Conservation (phyloP, 164 flowering plant species). For the Tetracentron sinense region DNA sequence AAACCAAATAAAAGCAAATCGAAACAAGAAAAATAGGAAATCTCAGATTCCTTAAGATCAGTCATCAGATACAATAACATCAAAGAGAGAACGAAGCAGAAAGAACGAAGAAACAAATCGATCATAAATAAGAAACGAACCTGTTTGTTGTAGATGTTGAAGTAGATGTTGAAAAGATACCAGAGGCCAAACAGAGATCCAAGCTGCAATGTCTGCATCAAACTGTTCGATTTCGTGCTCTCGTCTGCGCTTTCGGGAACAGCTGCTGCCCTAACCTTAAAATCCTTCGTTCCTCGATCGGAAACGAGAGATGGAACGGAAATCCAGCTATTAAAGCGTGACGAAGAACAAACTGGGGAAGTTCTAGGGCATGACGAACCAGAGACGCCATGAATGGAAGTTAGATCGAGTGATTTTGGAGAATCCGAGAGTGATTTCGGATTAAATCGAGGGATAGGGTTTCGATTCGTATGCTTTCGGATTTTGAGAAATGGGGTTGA, state of each 20-base stretch:
- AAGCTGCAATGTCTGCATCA: constrained; percentile 46
- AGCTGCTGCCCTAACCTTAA: constrained; percentile 33
- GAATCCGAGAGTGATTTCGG: constrained; percentile 23
- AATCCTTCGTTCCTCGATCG: constrained; percentile 21
- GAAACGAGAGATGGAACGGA: constrained; percentile 17
- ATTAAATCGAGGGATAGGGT: constrained; percentile 16
- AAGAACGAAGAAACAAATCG: constrained; percentile 1
- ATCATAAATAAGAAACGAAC: constrained; percentile 24
- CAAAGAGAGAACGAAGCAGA: not conserved
- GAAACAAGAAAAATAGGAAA: not conserved
- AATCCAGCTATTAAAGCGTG: constrained; percentile 17
- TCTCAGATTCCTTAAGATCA: not conserved
- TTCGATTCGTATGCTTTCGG: constrained; percentile 1
- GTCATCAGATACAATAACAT: not conserved
- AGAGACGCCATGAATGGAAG: constrained; percentile 19
- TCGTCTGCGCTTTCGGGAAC: constrained; percentile 46
- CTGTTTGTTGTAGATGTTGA: constrained; percentile 89
- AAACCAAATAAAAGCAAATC: not conserved
- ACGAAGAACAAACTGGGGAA: not conserved
- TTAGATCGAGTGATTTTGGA: constrained; percentile 23
- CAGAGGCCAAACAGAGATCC: constrained; percentile 65
- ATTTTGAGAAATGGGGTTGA: constrained; percentile 30
- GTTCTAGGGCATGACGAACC: constrained; percentile 12
- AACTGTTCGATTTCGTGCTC: constrained; percentile 20
- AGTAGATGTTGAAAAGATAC: constrained; percentile 78